These are phyloP conservation scores for Eutypella sp. DNA, from an alignment of 2,329 filamentous ascomycete species.

Conservation along the genomic window DNA sequence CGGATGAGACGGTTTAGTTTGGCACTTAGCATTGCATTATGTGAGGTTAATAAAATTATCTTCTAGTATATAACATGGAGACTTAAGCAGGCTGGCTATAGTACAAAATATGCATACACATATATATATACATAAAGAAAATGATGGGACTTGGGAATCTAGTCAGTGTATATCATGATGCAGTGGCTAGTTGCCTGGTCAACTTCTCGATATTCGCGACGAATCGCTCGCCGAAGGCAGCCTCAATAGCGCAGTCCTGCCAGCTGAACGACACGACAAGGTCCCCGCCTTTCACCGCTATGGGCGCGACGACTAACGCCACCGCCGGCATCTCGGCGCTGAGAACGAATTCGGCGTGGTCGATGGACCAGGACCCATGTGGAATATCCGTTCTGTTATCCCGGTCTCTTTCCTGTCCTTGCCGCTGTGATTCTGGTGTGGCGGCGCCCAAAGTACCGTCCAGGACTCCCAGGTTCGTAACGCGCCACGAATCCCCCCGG, in stretches of 20 bases:
- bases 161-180: neutral
- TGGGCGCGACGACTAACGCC: conserved; percentile 7
- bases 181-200: neutral
- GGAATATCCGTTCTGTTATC: neutral
- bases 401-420: neutral
- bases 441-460: conserved; percentile 10
- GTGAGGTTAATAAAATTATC: too few species aligned
- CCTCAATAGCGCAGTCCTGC: conserved; percentile 11
- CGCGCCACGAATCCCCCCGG: conserved; percentile 25
- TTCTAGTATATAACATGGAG: too few species aligned
- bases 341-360: conserved; percentile 12
- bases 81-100: too few species aligned
- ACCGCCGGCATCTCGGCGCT: conserved; percentile 10
- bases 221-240: conserved; percentile 9
- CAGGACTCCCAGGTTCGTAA: conserved; percentile 29
- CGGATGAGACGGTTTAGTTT: too few species aligned
- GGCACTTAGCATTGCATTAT: too few species aligned
- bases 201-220: conserved; percentile 10
- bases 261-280: conserved; percentile 12
- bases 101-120: neutral
- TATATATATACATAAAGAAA: neutral
- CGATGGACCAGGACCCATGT: conserved; percentile 8
- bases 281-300: conserved; percentile 12
- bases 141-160: neutral
- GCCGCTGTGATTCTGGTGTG: neutral